phyloP scores from a whole-genome alignment of 2,329 filamentous ascomycete genomes.

The Pestalotiopsis sp. region DNA sequence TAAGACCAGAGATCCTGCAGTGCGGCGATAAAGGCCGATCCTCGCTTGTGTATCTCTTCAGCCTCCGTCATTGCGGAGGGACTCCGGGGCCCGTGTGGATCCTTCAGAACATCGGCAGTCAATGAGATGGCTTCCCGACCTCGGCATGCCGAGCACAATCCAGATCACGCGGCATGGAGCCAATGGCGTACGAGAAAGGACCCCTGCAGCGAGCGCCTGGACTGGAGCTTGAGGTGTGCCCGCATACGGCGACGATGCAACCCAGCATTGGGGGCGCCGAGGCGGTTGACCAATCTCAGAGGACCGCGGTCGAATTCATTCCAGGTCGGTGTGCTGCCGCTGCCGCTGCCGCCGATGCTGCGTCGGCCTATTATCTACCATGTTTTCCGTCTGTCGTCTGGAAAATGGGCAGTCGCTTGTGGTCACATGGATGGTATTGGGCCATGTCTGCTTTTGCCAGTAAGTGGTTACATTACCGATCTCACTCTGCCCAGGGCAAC shows the following conservation, averaged over 20 bases:
- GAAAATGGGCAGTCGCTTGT: too few species aligned
- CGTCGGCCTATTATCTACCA: too few species aligned
- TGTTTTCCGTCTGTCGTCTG: too few species aligned
- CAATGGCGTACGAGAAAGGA: background rate
- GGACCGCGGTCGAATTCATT: background rate
- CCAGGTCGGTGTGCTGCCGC: slow-evolving; percentile 2
- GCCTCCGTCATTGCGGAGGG: background rate
- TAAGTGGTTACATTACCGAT: too few species aligned
- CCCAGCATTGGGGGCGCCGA: background rate
- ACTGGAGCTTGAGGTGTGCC: background rate
- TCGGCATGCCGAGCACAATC: background rate
- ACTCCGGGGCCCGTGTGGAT: background rate
- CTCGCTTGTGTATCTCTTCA: background rate
- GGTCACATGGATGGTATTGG: background rate
- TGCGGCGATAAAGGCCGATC: background rate
- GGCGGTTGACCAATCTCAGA: background rate
- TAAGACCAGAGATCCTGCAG: background rate
- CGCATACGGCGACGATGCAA: background rate
- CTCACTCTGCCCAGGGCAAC: too few species aligned
- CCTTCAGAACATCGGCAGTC: background rate
- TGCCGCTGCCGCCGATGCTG: background rate
- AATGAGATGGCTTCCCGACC: background rate
- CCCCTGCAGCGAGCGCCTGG: background rate
- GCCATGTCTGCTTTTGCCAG: too few species aligned
- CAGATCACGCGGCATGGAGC: background rate